These are phyloP conservation scores for Cyberlindnera bimundalis DNA, from an alignment of 805 yeast species.

Conservation along the genomic window DNA sequence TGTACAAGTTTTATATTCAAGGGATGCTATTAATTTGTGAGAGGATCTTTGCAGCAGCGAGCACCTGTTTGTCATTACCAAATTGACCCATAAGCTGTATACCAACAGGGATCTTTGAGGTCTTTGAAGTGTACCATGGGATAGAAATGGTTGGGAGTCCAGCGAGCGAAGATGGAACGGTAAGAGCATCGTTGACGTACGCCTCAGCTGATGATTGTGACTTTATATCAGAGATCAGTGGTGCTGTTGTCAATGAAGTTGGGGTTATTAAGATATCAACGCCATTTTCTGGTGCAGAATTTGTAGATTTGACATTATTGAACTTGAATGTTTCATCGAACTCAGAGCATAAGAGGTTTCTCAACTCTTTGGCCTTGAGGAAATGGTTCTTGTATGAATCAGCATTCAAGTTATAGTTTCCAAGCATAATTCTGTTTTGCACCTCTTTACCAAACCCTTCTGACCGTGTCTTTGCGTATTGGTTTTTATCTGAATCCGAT, in stretches of 20 bases:
- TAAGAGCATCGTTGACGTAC: conserved; percentile 77
- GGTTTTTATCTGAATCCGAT: conserved; percentile 35
- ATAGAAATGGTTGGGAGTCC: conserved; percentile 84
- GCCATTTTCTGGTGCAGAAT: conserved; percentile 30
- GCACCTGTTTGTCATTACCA: conserved; percentile 70
- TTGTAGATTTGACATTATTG: conserved; percentile 38
- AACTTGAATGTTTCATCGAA: conserved; percentile 60
- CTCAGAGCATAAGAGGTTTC: conserved; percentile 59
- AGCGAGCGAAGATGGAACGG: conserved; percentile 88
- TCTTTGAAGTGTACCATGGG: conserved; percentile 44
- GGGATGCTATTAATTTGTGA: conserved; percentile 1
- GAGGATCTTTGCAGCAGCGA: conserved; percentile 35
- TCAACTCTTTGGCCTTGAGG: conserved; percentile 65
- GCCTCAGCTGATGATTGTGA: conserved; percentile 49
- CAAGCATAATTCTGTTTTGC: conserved; percentile 75
- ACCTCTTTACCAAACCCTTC: conserved; percentile 79
- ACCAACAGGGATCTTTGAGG: conserved; percentile 43
- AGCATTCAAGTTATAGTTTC: conserved; percentile 81
- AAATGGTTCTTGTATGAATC: conserved; percentile 69
- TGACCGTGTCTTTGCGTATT: conserved; percentile 59
- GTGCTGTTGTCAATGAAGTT: conserved; percentile 59
- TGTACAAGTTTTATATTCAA: too few relatives aligned
- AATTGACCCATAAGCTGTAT: conserved; percentile 82
- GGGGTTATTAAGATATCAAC: conserved; percentile 76
- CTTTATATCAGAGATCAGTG: conserved; percentile 46